Percentiles rank a stretch among this genome's conserved stretches.
phyloP scores from a whole-genome alignment of 108 stramenopile species.

The Schizochytrium sp. region DNA sequence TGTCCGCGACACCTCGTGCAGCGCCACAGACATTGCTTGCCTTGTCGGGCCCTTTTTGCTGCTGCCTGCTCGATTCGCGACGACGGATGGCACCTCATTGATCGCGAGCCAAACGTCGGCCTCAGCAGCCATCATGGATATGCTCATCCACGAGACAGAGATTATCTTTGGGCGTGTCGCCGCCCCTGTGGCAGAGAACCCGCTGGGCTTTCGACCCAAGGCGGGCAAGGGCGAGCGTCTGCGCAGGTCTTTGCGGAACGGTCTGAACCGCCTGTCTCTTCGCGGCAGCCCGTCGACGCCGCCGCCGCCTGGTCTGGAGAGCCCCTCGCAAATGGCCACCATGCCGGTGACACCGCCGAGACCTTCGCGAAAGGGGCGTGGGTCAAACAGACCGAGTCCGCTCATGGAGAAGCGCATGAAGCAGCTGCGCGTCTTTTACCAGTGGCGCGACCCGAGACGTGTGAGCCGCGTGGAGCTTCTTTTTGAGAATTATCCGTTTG shows the following conservation, averaged over 20 bases:
- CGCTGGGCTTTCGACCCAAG: neutral
- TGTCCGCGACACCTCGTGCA: neutral
- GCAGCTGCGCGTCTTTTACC: slow-evolving; percentile 2
- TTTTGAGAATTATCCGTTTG: neutral
- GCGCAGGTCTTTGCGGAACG: neutral
- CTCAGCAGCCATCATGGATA: neutral
- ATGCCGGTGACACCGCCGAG: neutral
- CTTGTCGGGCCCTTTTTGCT: neutral
- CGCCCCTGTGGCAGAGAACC: neutral
- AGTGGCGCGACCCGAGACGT: slow-evolving; percentile 3
- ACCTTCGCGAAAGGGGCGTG: neutral
- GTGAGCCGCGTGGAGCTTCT: neutral
- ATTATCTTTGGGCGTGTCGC: neutral
- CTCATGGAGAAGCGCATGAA: neutral
- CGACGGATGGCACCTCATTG: neutral
- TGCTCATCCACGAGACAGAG: neutral
- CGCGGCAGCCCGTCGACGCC: neutral
- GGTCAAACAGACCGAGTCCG: neutral
- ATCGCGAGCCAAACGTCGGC: neutral
- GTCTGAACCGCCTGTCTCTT: neutral
- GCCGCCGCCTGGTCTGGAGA: neutral
- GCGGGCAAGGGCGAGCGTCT: neutral
- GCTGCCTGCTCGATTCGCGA: neutral
- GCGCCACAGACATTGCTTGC: neutral
- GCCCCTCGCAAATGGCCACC: neutral